Conservation (phyloP, 108 stramenopile genomes). For the Mediolabrus comicus region DNA sequence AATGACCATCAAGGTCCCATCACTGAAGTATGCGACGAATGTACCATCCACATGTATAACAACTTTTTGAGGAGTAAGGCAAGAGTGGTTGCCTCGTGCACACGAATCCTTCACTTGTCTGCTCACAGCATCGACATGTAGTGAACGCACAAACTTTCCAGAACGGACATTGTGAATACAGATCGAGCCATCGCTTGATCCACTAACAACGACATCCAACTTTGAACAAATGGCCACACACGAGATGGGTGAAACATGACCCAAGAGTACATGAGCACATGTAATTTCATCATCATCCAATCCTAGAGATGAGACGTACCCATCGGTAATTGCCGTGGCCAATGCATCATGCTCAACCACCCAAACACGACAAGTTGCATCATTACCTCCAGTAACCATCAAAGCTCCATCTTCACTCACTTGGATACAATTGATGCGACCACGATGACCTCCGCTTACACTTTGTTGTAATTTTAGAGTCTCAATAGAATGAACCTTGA, state of each 20-base stretch:
- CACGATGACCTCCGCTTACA: slow-evolving; percentile 67
- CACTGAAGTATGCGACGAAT: slow-evolving; percentile 64
- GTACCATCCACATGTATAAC: slow-evolving; percentile 59
- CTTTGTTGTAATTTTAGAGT: slow-evolving; percentile 44
- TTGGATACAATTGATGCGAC: slow-evolving; percentile 66
- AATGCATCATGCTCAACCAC: slow-evolving; percentile 76
- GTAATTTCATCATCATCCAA: slow-evolving; percentile 40
- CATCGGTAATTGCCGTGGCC: slow-evolving; percentile 66
- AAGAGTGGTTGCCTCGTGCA: slow-evolving; percentile 21
- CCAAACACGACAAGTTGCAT: slow-evolving; percentile 80
- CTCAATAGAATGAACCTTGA: slow-evolving; percentile 75
- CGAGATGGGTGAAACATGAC: slow-evolving; percentile 66
- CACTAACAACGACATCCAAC: slow-evolving; percentile 74
- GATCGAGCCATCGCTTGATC: slow-evolving; percentile 56
- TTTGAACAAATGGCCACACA: slow-evolving; percentile 67
- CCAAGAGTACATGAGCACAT: slow-evolving; percentile 68
- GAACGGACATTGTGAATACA: slow-evolving; percentile 74
- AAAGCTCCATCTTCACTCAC: slow-evolving; percentile 62
- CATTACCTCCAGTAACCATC: slow-evolving; percentile 75
- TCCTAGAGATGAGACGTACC: slow-evolving; percentile 65
- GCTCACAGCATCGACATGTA: slow-evolving; percentile 32
- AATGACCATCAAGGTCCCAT: slow-evolving; percentile 58
- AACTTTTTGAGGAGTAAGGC: slow-evolving; percentile 50
- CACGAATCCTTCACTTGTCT: slow-evolving; percentile 36
- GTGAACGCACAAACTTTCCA: slow-evolving; percentile 72